Percentiles rank a stretch among this genome's conserved stretches.
phyloP scores from a whole-genome alignment of 352 stramenopile genomes.

The Hyaloperonospora arabidopsidis region DNA sequence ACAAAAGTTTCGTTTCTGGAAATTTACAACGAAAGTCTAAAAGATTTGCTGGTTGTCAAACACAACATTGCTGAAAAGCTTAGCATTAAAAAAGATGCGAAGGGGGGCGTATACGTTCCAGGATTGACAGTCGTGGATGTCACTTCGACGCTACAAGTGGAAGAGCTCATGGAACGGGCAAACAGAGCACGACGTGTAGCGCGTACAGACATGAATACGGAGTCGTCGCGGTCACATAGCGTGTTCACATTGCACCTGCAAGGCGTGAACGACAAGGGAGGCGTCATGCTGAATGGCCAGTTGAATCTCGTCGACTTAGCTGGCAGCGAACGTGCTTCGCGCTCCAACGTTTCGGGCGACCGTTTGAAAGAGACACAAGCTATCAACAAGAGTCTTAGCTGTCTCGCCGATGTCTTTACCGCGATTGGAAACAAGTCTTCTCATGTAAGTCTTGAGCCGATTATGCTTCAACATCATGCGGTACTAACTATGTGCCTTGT shows the following conservation, averaged over 20 bases:
- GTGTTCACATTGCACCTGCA: slow-evolving; percentile 76
- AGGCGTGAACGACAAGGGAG: slow-evolving; percentile 75
- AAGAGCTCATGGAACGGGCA: slow-evolving; percentile 70
- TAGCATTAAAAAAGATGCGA: slow-evolving; percentile 65
- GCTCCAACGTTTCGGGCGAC: slow-evolving; percentile 84
- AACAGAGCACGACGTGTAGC: slow-evolving; percentile 64
- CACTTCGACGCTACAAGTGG: slow-evolving; percentile 48
- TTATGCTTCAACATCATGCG: neutral
- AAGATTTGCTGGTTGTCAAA: slow-evolving; percentile 90
- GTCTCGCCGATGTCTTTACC: slow-evolving; percentile 96
- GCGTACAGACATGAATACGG: slow-evolving; percentile 91
- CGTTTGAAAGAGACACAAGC: slow-evolving; percentile 95
- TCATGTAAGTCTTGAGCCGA: slow-evolving; percentile 63
- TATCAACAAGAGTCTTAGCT: slow-evolving; percentile 99
- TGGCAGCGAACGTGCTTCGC: slow-evolving; percentile 66
- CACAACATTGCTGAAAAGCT: slow-evolving; percentile 45
- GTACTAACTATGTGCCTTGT: slow-evolving; percentile 1
- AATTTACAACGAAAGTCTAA: slow-evolving; percentile 99
- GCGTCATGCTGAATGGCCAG: slow-evolving; percentile 55
- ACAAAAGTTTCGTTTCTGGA: slow-evolving; percentile 97
- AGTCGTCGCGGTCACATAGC: slow-evolving; percentile 72
- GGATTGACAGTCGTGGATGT: slow-evolving; percentile 54
- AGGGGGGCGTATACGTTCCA: slow-evolving; percentile 54
- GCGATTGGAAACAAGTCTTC: slow-evolving; percentile 92
- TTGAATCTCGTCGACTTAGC: slow-evolving; percentile 79